Evolutionary conservation across 2,329 filamentous ascomycete species (phyloP), one percentile per base, ranked within the genome.

Genomic region (Diaporthe longicolla): DNA sequence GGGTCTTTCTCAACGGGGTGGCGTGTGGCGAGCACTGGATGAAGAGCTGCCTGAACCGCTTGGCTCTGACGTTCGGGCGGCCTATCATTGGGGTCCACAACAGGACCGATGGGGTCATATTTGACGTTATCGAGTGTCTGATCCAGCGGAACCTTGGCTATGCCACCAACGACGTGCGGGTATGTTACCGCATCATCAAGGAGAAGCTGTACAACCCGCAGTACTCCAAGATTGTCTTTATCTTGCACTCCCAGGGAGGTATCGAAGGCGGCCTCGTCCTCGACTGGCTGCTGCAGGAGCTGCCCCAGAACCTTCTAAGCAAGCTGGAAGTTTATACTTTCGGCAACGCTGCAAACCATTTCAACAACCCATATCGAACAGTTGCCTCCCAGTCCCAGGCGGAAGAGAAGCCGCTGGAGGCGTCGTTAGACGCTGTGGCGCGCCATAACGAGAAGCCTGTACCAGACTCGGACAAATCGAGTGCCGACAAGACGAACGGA

Each of bases 1-100:
- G 94, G 94, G 87, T 95, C n/a, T 95, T 93, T 79, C 82, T 95
- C 69, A 95, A 95, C 78, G 94, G 94, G 0, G 90, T 95, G 37
- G 90, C 88, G 13, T 87, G 88, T 45, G 89, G 88, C 4, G 84
- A 89, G 70, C 88, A 92, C 79, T 94, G 93, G 91, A 85, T 94
- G 77, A 89, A 92, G 82, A 88, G 85, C 75, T 95, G 94, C 77
- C 84, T 95, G 75, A 89, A 95, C 80, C 89, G 92, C 1, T 84
- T 96, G 6, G 90, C 93, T 0, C 82, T 91, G 61, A 95, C 92
- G 0, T 96, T 96, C 80, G 89, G 91, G 48, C 89, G 94, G 1
- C 92, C 90, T 0, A 84, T 96, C 6, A 85, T 91, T 0, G 94
- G 93, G 35, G 90, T 96, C 17, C 94, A 95, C 78, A 96, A 95